Evolutionary conservation across 768 basidiomycete genomes (phyloP).

Genomic region (Rhodotorula paludigena): DNA sequence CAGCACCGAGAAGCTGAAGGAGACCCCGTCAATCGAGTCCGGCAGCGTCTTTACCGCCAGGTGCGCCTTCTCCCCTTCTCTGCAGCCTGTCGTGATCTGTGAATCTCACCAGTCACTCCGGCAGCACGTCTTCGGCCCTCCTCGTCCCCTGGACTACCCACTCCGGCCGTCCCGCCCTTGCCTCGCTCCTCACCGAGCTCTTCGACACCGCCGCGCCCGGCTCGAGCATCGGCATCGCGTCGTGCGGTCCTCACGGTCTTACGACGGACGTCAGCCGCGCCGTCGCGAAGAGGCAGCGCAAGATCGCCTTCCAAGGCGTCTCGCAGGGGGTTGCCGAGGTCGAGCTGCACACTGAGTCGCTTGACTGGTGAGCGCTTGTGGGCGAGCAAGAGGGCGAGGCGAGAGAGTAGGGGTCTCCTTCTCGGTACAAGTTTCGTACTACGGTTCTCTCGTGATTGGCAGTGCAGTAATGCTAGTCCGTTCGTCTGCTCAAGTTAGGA

Average conservation of each 20-base stretch:
- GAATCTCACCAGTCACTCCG: accelerated
- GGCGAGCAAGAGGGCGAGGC: too few species aligned
- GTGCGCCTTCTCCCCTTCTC: background rate
- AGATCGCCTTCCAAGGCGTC: constrained; percentile 1
- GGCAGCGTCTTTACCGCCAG: background rate
- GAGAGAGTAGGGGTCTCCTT: too few species aligned
- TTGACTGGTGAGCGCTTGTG: constrained; percentile 35
- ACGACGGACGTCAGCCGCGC: constrained; percentile 21
- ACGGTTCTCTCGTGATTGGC: too few species aligned
- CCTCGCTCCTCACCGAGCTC: background rate
- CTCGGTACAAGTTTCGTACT: too few species aligned
- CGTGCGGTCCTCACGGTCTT: constrained; percentile 21
- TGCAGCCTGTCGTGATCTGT: too few species aligned
- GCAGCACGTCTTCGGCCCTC: background rate
- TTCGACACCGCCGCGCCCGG: constrained; percentile 2
- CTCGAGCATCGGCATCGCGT: constrained; percentile 16
- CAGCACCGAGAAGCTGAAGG: constrained; percentile 18
- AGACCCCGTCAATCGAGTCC: background rate
- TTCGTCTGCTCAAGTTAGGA: too few species aligned
- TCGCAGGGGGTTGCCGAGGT: constrained; percentile 8
- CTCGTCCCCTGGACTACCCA: constrained; percentile 10
- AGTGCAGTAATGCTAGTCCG: too few species aligned
- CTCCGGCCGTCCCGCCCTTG: background rate
- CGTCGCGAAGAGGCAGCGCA: constrained; percentile 16
- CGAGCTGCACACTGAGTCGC: constrained; percentile 31